Conservation (phyloP, 257 asterid genomes). For the Verbena officinalis region DNA sequence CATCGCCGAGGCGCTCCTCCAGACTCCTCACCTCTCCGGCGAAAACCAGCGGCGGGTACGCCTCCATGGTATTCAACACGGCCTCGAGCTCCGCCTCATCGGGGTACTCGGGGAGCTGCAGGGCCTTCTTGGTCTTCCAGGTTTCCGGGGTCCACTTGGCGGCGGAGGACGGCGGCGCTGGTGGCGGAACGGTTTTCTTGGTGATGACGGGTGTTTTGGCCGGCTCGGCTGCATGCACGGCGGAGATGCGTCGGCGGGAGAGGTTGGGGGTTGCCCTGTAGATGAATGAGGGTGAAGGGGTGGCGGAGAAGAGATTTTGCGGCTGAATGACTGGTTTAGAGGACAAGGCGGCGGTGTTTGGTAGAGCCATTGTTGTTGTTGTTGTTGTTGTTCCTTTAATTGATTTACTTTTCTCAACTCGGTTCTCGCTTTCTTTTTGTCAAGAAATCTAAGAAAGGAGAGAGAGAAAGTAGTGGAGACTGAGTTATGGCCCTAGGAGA, state of each 20-base stretch:
- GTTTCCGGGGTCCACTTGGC: slow-evolving; percentile 55
- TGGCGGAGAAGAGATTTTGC: slow-evolving; percentile 37
- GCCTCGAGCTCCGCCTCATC: slow-evolving; percentile 58
- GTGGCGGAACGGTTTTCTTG: slow-evolving; percentile 27
- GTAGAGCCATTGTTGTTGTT: slow-evolving; percentile 48
- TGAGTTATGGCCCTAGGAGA: slow-evolving; percentile 5
- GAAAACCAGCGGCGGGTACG: slow-evolving; percentile 79
- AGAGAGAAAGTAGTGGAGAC: slow-evolving; percentile 1
- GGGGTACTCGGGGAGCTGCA: slow-evolving; percentile 85
- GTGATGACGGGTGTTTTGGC: slow-evolving; percentile 48
- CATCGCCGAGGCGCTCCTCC: slow-evolving; percentile 80
- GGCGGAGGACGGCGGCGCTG: slow-evolving; percentile 28
- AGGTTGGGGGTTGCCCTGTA: slow-evolving; percentile 35
- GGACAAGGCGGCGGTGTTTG: slow-evolving; percentile 53
- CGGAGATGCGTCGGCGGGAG: slow-evolving; percentile 55
- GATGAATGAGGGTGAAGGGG: slow-evolving; percentile 31
- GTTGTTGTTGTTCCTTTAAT: neutral
- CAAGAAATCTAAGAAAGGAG: slow-evolving; percentile 14
- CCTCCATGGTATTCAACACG: slow-evolving; percentile 59
- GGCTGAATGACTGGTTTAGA: slow-evolving; percentile 50
- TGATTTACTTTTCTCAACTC: neutral
- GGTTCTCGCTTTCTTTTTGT: neutral
- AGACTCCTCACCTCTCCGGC: slow-evolving; percentile 84
- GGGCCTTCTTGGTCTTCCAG: slow-evolving; percentile 74
- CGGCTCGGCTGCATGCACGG: slow-evolving; percentile 77